Conservation (phyloP, 306 rosid genomes). For the Citrullus mucosospermus region DNA sequence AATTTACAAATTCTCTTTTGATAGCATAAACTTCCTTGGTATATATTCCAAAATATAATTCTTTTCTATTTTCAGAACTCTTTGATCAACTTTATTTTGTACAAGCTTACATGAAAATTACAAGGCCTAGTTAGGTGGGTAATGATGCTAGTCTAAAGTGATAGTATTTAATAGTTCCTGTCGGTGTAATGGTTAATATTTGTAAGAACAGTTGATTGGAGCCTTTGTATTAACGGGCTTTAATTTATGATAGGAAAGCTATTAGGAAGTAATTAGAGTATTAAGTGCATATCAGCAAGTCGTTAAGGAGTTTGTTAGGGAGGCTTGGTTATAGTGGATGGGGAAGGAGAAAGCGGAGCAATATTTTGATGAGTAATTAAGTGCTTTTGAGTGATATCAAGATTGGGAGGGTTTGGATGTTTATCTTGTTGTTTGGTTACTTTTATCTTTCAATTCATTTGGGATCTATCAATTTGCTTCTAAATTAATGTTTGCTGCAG, state of each 20-base stretch:
- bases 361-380: too few species aligned
- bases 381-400: too few species aligned
- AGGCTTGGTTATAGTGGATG: too few species aligned
- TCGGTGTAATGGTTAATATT: background rate
- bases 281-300: too few species aligned
- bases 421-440: too few species aligned
- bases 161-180: background rate
- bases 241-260: too few species aligned
- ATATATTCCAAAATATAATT: background rate
- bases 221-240: background rate
- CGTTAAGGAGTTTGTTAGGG: too few species aligned
- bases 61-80: background rate
- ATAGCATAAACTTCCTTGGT: background rate
- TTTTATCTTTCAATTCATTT: too few species aligned
- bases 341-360: too few species aligned
- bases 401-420: too few species aligned
- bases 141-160: background rate
- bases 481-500: conserved; percentile 25
- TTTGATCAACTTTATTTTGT: background rate
- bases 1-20: background rate
- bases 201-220: background rate
- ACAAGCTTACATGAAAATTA: background rate
- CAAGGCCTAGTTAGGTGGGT: background rate
- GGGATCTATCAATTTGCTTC: background rate
- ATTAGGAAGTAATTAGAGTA: too few species aligned